phyloP scores from a whole-genome alignment of 805 yeast species.

The Torulaspora microellipsoides region DNA sequence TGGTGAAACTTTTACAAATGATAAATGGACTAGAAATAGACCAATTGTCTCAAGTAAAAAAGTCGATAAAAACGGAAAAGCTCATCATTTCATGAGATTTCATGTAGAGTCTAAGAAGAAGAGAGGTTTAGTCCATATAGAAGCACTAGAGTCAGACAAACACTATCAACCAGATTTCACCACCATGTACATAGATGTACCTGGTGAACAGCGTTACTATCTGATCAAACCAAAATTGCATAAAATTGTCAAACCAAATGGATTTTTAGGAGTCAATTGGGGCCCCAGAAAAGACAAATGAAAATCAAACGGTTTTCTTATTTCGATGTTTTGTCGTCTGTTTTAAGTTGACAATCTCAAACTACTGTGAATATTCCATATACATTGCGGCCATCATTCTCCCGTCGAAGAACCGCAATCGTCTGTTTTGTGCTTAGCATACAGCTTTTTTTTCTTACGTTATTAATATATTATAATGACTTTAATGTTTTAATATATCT shows the following conservation, averaged over 20 bases:
- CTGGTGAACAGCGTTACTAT: slow-evolving; percentile 63
- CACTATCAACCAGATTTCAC: slow-evolving; percentile 64
- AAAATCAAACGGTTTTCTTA: too few species aligned
- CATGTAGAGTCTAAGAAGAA: slow-evolving; percentile 69
- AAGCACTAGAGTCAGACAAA: slow-evolving; percentile 62
- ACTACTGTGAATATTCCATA: too few species aligned
- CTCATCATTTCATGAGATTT: slow-evolving; percentile 78
- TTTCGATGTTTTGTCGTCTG: too few species aligned
- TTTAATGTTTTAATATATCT: slow-evolving; percentile 5
- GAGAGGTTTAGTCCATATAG: slow-evolving; percentile 71
- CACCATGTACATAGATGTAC: slow-evolving; percentile 71
- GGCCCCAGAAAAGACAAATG: slow-evolving; percentile 59
- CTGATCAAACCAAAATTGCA: slow-evolving; percentile 59
- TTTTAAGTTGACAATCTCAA: too few species aligned
- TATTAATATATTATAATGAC: not conserved
- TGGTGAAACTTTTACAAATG: slow-evolving; percentile 62
- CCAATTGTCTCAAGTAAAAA: slow-evolving; percentile 63
- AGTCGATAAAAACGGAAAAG: slow-evolving; percentile 70
- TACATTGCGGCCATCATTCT: too few species aligned
- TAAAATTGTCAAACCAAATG: slow-evolving; percentile 43
- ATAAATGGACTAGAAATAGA: slow-evolving; percentile 84
- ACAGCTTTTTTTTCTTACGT: too few species aligned
- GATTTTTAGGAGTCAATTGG: slow-evolving; percentile 82
- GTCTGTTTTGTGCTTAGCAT: too few species aligned
- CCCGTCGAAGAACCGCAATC: too few species aligned